phyloP scores from a whole-genome alignment of 768 basidiomycete species.

The Boletus vinaceobasis region DNA sequence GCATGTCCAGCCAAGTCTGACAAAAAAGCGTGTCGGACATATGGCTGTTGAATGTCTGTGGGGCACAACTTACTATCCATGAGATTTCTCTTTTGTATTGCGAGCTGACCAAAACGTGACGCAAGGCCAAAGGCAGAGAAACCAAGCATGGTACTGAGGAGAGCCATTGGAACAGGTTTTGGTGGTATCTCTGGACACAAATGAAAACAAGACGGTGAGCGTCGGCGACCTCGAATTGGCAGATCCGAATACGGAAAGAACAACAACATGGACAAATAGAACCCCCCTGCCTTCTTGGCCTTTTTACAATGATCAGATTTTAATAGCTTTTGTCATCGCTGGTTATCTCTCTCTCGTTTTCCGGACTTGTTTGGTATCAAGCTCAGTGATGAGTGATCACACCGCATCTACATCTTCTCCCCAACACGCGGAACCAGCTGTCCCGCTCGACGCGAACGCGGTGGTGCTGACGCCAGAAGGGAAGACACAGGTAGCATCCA shows the following conservation, averaged over 20 bases:
- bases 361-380: background rate
- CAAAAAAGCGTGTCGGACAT: background rate
- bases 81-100: conserved; percentile 76
- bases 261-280: conserved; percentile 26
- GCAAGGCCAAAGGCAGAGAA: conserved; percentile 82
- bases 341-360: background rate
- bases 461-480: conserved; percentile 16
- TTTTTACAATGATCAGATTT: background rate
- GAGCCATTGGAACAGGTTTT: conserved; percentile 43
- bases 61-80: conserved; percentile 63
- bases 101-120: conserved; percentile 81
- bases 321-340: background rate
- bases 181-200: background rate
- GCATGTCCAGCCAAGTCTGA: conserved; percentile 72
- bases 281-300: no score
- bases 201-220: conserved; percentile 5
- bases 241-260: conserved; percentile 14
- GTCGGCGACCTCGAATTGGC: background rate
- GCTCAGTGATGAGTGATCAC: conserved; percentile 16
- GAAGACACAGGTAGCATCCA: conserved; percentile 37
- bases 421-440: background rate
- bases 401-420: conserved; percentile 4
- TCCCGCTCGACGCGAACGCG: conserved; percentile 21
- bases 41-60: background rate
- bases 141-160: conserved; percentile 68